Evolutionary conservation across 371 early-diverging fungal genomes (phyloP).

Genomic region (Mortierella sp.): DNA sequence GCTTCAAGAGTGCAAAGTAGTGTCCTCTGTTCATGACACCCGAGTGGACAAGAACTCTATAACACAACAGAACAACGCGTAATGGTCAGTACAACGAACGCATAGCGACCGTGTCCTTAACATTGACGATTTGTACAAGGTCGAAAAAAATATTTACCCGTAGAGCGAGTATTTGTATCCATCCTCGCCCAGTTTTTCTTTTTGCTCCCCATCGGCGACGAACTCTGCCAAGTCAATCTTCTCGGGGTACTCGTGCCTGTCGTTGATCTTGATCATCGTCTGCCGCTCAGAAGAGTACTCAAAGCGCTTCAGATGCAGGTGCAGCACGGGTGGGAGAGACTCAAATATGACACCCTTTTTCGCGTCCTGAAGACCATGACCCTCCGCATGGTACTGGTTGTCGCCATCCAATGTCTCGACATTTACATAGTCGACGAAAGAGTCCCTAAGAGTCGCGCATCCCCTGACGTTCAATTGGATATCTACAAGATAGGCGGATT

Average conservation of each 20-base stretch:
- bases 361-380: slow-evolving; percentile 97
- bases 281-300: slow-evolving; percentile 96
- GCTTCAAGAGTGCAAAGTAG: slow-evolving; percentile 95
- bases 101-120: not conserved
- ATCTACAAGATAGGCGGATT: slow-evolving; percentile 64
- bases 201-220: slow-evolving; percentile 76
- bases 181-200: slow-evolving; percentile 59
- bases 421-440: slow-evolving; percentile 91
- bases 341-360: slow-evolving; percentile 96
- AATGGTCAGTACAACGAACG: not conserved
- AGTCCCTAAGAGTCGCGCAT: slow-evolving; percentile 87
- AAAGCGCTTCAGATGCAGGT: slow-evolving; percentile 98
- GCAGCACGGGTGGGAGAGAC: slow-evolving; percentile 96
- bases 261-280: slow-evolving; percentile 97
- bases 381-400: slow-evolving; percentile 98
- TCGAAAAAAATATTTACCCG: slow-evolving; percentile 67
- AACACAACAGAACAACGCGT: not conserved
- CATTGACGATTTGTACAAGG: not conserved
- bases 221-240: slow-evolving; percentile 91
- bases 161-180: slow-evolving; percentile 87
- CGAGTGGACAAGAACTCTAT: slow-evolving; percentile 96
- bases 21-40: slow-evolving; percentile 98
- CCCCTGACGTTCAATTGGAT: slow-evolving; percentile 97
- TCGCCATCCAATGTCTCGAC: slow-evolving; percentile 97
- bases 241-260: slow-evolving; percentile 96